Evolutionary conservation across 2,329 filamentous ascomycete species (phyloP).

Genomic region (Pyrenophora tritici-repentis): DNA sequence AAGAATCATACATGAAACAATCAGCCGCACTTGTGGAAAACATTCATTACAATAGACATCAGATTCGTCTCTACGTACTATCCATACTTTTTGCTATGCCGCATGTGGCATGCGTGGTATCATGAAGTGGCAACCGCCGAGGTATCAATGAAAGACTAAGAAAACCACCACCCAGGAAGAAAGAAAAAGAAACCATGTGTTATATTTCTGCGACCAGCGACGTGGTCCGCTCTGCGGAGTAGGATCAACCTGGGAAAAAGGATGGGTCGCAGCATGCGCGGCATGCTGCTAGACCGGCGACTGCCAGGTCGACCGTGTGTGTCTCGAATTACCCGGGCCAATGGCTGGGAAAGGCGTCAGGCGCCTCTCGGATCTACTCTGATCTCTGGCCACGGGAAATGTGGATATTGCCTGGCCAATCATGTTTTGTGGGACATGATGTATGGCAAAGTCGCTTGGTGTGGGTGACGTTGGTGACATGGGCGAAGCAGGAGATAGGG

Average conservation of each 20-base stretch:
- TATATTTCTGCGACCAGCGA: too few relatives aligned
- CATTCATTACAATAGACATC: too few relatives aligned
- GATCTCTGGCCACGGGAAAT: not conserved
- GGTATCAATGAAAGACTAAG: not conserved
- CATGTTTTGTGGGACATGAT: not conserved
- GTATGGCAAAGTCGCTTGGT: not conserved
- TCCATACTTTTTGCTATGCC: not conserved
- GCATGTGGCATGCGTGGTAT: not conserved
- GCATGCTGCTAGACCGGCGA: slow-evolving; percentile 11
- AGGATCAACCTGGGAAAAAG: too few relatives aligned
- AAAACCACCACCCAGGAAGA: too few relatives aligned
- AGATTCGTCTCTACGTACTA: slow-evolving; percentile 3
- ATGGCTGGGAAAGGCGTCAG: slow-evolving; percentile 2
- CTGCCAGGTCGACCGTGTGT: slow-evolving; percentile 14
- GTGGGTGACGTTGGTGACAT: slow-evolving; percentile 4
- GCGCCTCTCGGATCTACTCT: not conserved
- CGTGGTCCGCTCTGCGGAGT: too few relatives aligned
- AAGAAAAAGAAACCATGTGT: too few relatives aligned
- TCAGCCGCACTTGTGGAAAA: too few relatives aligned
- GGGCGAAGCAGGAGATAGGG: slow-evolving; percentile 1
- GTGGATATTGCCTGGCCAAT: not conserved
- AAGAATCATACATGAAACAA: too few relatives aligned
- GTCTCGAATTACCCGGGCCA: slow-evolving; percentile 1
- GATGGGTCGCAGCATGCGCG: not conserved
- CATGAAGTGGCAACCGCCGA: not conserved